A percentile compares a stretch with the other conserved stretches of the same genome.
These are phyloP conservation scores for Lentinula raphanica DNA, from an alignment of 768 basidiomycete genomes.

Conservation along the genomic window DNA sequence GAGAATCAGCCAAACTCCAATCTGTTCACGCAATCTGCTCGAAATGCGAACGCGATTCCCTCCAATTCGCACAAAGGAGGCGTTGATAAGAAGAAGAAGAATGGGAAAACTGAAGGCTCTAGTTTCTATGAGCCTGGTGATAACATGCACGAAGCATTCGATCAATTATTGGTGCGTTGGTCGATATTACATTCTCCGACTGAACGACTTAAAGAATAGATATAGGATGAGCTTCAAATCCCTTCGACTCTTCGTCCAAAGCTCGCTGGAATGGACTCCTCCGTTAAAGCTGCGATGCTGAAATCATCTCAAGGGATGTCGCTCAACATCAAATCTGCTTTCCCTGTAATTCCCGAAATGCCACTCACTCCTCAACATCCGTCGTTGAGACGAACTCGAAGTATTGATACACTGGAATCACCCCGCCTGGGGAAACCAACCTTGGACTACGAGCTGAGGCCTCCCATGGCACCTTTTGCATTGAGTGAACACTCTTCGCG, in stretches of 20 bases:
- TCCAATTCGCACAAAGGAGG: slow-evolving; percentile 23
- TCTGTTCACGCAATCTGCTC: slow-evolving; percentile 3
- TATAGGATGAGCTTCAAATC: slow-evolving; percentile 85
- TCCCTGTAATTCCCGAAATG: slow-evolving; percentile 17
- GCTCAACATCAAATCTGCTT: slow-evolving; percentile 29
- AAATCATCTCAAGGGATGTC: slow-evolving; percentile 73
- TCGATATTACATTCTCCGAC: not conserved
- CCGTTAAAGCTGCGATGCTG: slow-evolving; percentile 89
- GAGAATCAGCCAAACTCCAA: slow-evolving; percentile 53
- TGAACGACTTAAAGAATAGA: slow-evolving; percentile 3
- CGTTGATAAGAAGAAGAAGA: slow-evolving; percentile 40
- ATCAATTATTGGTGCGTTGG: slow-evolving; percentile 66
- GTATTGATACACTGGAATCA: slow-evolving; percentile 65
- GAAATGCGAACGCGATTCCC: slow-evolving; percentile 9
- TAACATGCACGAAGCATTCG: slow-evolving; percentile 68
- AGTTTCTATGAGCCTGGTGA: slow-evolving; percentile 29
- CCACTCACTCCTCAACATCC: slow-evolving; percentile 46
- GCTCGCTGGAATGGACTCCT: slow-evolving; percentile 73
- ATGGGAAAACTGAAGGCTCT: slow-evolving; percentile 37
- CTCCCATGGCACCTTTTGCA: slow-evolving; percentile 31
- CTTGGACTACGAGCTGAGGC: slow-evolving; percentile 32
- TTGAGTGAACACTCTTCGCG: slow-evolving; percentile 35
- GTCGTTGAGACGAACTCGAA: slow-evolving; percentile 60
- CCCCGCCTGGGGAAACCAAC: slow-evolving; percentile 40
- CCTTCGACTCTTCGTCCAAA: slow-evolving; percentile 73